Percentiles rank a stretch among this genome's conserved stretches.
Conservation (phyloP, 2,329 filamentous ascomycete species). For the Pyrenochaeta sp. region DNA sequence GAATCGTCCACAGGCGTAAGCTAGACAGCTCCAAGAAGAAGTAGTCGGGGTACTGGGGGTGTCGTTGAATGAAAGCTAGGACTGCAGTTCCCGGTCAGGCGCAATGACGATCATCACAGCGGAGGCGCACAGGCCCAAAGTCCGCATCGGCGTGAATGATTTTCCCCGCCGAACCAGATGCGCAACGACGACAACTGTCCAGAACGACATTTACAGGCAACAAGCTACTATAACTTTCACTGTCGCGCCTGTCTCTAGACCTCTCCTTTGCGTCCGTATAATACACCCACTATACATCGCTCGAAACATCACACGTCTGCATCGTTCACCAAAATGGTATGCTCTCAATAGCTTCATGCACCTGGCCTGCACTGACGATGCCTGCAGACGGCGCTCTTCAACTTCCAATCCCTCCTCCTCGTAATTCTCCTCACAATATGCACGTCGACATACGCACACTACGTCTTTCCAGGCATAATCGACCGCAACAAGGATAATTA, state of each 20-base stretch:
- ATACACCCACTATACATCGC: neutral
- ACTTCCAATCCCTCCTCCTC: constrained; percentile 95
- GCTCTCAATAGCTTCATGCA: constrained; percentile 1
- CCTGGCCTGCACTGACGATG: neutral
- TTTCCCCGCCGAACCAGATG: constrained; percentile 12
- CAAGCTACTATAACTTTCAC: neutral
- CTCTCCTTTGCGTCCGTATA: neutral
- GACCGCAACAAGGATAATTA: constrained; percentile 89
- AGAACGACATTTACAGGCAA: neutral
- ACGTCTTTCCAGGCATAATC: constrained; percentile 86
- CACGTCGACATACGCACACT: constrained; percentile 93
- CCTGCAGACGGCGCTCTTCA: constrained; percentile 90
- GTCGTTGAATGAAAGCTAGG: neutral
- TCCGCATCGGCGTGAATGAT: constrained; percentile 8
- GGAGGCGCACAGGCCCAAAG: neutral
- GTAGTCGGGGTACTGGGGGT: neutral
- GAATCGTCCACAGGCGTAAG: no score
- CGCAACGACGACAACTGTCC: constrained; percentile 13
- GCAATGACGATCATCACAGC: constrained; percentile 5
- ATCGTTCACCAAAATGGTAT: constrained; percentile 20
- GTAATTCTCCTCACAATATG: constrained; percentile 95
- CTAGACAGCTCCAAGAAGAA: no score
- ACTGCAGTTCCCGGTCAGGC: neutral
- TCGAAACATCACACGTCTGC: neutral
- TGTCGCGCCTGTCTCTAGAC: neutral